Conservation (phyloP, 345 rosid genomes). For the Capsella bursapastoris region DNA sequence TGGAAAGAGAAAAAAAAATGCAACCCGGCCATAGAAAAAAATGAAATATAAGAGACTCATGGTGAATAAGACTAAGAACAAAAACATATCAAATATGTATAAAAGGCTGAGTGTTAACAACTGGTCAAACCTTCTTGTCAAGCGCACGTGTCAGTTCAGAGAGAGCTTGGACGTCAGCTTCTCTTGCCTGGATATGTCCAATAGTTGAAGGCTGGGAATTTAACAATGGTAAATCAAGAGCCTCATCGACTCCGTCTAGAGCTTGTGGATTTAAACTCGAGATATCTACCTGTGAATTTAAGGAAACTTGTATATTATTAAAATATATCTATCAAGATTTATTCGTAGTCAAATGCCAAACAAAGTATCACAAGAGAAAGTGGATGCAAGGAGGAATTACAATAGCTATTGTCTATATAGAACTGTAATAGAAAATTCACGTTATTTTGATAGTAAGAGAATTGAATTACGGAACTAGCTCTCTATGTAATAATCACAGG, state of each 20-base stretch:
- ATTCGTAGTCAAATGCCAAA: constrained; percentile 21
- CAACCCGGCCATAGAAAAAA: not conserved
- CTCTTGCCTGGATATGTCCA: constrained; percentile 57
- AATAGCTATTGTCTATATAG: constrained; percentile 22
- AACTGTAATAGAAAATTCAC: constrained; percentile 21
- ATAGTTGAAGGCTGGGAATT: constrained; percentile 51
- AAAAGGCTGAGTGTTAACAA: constrained; percentile 24
- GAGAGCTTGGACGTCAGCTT: constrained; percentile 66
- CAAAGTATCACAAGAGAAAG: constrained; percentile 25
- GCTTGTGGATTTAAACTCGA: constrained; percentile 51
- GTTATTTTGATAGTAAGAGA: constrained; percentile 13
- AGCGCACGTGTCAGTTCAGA: constrained; percentile 57
- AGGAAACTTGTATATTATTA: constrained; percentile 23
- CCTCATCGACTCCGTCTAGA: constrained; percentile 47
- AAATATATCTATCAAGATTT: not conserved
- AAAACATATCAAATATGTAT: constrained; percentile 11
- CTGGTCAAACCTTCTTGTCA: constrained; percentile 60
- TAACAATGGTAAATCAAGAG: constrained; percentile 45
- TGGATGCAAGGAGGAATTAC: constrained; percentile 8
- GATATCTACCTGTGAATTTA: constrained; percentile 53
- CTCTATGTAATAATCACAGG: not conserved
- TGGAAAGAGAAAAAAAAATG: constrained; percentile 16
- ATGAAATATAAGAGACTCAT: not conserved
- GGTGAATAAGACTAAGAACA: not conserved
- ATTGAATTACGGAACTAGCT: constrained; percentile 1